Evolutionary conservation across 2,329 filamentous ascomycete genomes (phyloP).

Genomic region (Penicillium italicum): DNA sequence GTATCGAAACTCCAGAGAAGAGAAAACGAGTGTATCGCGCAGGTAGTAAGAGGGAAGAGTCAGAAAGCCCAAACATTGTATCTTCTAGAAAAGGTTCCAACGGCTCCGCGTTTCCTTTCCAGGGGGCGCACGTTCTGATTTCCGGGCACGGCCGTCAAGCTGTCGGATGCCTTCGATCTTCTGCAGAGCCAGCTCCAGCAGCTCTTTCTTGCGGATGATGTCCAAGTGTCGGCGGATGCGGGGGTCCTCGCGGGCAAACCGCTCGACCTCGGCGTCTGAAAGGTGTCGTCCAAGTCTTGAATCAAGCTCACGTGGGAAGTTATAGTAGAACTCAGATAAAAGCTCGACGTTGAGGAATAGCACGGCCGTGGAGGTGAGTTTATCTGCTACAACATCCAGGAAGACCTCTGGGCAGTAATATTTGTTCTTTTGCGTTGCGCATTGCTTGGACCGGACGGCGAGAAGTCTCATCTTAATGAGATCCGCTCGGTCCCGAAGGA

Average conservation of each 20-base stretch:
- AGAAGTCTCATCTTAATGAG: slow-evolving; percentile 86
- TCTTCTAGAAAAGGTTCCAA: slow-evolving; percentile 44
- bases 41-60: neutral
- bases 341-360: slow-evolving; percentile 97
- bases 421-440: slow-evolving; percentile 77
- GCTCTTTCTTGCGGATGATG: slow-evolving; percentile 84
- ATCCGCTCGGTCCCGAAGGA: slow-evolving; percentile 85
- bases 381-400: slow-evolving; percentile 93
- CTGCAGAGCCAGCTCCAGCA: slow-evolving; percentile 85
- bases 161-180: slow-evolving; percentile 92
- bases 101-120: slow-evolving; percentile 38
- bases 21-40: slow-evolving; percentile 1
- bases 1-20: slow-evolving; percentile 13
- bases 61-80: neutral
- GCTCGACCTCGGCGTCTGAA: slow-evolving; percentile 74
- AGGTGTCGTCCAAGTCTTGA: slow-evolving; percentile 77
- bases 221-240: slow-evolving; percentile 87
- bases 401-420: slow-evolving; percentile 97
- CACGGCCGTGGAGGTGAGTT: slow-evolving; percentile 90
- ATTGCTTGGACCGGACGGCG: slow-evolving; percentile 88
- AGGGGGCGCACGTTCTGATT: slow-evolving; percentile 35
- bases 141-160: slow-evolving; percentile 68
- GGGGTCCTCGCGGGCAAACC: slow-evolving; percentile 88
- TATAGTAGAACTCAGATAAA: slow-evolving; percentile 95
- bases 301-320: slow-evolving; percentile 91